Percentiles rank a stretch among this genome's conserved stretches.
Conservation (phyloP, 2,329 filamentous ascomycete species). For the Westerdykella aurantiaca region DNA sequence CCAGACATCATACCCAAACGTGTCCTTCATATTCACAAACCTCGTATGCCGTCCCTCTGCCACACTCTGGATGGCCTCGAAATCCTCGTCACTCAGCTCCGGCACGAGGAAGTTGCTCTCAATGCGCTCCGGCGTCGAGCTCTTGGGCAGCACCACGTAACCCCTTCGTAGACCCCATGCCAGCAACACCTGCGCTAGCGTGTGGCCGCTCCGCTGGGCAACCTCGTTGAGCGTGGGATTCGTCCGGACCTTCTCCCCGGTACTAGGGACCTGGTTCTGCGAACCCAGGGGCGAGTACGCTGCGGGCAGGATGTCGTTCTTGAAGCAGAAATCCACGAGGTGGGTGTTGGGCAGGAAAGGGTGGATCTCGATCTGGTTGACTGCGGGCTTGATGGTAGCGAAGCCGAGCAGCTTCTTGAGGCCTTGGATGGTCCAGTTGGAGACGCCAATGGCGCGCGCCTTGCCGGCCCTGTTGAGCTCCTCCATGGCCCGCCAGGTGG, state of each 20-base stretch:
- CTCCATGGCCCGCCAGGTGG: slow-evolving; percentile 65
- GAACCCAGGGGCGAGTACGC: slow-evolving; percentile 65
- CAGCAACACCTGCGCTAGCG: slow-evolving; percentile 73
- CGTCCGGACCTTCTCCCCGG: slow-evolving; percentile 63
- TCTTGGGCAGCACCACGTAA: slow-evolving; percentile 39
- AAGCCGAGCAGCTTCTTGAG: slow-evolving; percentile 62
- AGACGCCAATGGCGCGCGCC: slow-evolving; percentile 63
- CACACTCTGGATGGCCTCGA: slow-evolving; percentile 57
- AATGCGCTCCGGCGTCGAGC: slow-evolving; percentile 38
- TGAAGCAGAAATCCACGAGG: slow-evolving; percentile 53
- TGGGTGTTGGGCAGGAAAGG: slow-evolving; percentile 64
- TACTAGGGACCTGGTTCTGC: slow-evolving; percentile 63
- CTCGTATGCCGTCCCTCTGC: slow-evolving; percentile 61
- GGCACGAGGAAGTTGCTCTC: slow-evolving; percentile 61
- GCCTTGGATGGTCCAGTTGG: slow-evolving; percentile 64
- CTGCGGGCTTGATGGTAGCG: slow-evolving; percentile 60
- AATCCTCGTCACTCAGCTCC: slow-evolving; percentile 49
- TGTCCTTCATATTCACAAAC: slow-evolving; percentile 79
- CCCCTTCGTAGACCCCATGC: slow-evolving; percentile 77
- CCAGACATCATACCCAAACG: slow-evolving; percentile 65
- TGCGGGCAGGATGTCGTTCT: slow-evolving; percentile 55
- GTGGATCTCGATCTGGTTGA: slow-evolving; percentile 71
- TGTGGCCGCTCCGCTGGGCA: slow-evolving; percentile 67
- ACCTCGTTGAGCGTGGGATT: slow-evolving; percentile 62
- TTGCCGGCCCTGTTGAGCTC: slow-evolving; percentile 56